Evolutionary conservation across 2,329 filamentous ascomycete genomes (phyloP), one percentile per base, ranked within the genome.

Genomic region (Colletotrichum limetticola): DNA sequence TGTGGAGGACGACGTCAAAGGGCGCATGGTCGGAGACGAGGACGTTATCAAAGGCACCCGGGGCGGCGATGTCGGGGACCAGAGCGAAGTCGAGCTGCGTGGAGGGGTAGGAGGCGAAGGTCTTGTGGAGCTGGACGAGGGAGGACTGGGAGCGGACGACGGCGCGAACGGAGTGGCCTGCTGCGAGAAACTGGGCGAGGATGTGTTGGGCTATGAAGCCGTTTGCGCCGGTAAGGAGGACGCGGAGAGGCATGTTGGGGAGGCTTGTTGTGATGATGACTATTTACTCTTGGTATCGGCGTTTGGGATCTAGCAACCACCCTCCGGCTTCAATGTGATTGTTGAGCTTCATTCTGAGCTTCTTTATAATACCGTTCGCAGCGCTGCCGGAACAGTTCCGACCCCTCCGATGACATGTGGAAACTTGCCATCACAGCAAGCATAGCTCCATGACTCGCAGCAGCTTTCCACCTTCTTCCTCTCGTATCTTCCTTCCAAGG

Each of bases 1-100:
- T 94, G 80, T 95, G 92, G 64, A 95, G 86, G 61, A 96, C 92
- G 58, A 89, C 91, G 77, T 94, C 91, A 74, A 96, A 93, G 0
- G 91, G 89, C 85, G 85, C 37, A 8, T 8, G 4, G 78, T 83
- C 79, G 11, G 75, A 80, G 11, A 68, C 67, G 22, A 83, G 77
- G 5, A 78, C 83, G 19, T 73, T 63, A 74, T 82, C 79, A 69
- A 84, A 85, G 28, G 82, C 82, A 1, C 78, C 76, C 1, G 76
- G 53, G 4, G 67, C 76, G 8, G 78, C 71, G 28, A 85, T 82
- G 65, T 85, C 82, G 1, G 79, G 77, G 0, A 85, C 83, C 30
- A 80, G 58, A 4, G 79, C 73, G 57, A 78, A 76, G 53, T 77
- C 69, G 28, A 81, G 69, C 42, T 77, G 73, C 3, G 67, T 5